phyloP scores from a whole-genome alignment of 139 green algal genomes.

The Volvox reticuliferus region DNA sequence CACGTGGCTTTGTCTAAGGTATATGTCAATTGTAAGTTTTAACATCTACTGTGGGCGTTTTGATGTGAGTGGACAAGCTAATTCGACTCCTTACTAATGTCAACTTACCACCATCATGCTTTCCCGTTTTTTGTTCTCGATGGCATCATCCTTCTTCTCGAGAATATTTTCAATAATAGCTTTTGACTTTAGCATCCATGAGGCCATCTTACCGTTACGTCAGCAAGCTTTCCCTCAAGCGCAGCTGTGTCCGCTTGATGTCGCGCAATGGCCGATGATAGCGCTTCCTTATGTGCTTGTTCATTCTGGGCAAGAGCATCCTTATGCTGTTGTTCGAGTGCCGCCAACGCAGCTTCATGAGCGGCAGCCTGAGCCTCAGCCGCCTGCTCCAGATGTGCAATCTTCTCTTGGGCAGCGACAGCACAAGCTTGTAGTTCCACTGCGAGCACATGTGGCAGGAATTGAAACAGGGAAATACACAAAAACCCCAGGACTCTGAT shows the following conservation, averaged over 20 bases:
- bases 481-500: not conserved
- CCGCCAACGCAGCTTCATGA: not conserved
- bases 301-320: not conserved
- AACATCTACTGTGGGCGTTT: too few species aligned
- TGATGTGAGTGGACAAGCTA: too few species aligned
- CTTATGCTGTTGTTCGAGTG: not conserved
- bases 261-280: not conserved
- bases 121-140: slow-evolving; percentile 86
- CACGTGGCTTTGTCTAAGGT: too few species aligned
- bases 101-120: slow-evolving; percentile 77
- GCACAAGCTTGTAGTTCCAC: slow-evolving; percentile 79
- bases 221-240: not conserved
- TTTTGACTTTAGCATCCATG: slow-evolving; percentile 74
- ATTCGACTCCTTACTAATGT: too few species aligned
- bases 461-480: not conserved
- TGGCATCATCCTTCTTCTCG: slow-evolving; percentile 73
- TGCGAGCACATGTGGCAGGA: slow-evolving; percentile 50
- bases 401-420: slow-evolving; percentile 71
- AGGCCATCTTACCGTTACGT: slow-evolving; percentile 58
- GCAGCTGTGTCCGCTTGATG: not conserved
- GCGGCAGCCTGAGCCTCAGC: slow-evolving; percentile 52
- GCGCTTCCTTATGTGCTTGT: not conserved
- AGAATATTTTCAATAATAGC: slow-evolving; percentile 77
- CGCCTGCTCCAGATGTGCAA: slow-evolving; percentile 78
- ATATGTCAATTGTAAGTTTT: too few species aligned